phyloP scores from a whole-genome alignment of 1,284 basidiomycete genomes.

The Peniophora sp. region DNA sequence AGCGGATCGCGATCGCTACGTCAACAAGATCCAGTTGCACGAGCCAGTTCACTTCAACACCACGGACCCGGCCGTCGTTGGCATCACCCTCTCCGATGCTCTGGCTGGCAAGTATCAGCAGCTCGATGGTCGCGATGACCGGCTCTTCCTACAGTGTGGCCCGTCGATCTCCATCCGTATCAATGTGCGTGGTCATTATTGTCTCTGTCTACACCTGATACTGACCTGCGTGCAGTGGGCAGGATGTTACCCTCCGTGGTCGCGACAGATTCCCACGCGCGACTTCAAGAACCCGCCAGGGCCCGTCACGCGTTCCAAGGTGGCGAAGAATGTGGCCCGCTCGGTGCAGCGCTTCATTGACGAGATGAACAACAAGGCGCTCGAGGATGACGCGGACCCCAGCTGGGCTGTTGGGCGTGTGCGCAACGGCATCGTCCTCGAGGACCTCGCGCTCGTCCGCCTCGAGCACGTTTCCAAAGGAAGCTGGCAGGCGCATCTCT shows the following conservation, averaged over 20 bases:
- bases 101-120: constrained; percentile 32
- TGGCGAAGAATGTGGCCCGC: constrained; percentile 65
- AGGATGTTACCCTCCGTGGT: constrained; percentile 63
- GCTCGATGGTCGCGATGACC: constrained; percentile 45
- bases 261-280: constrained; percentile 68
- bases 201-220: constrained; percentile 5
- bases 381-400: constrained; percentile 53
- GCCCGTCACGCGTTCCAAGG: constrained; percentile 58
- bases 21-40: constrained; percentile 56
- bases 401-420: constrained; percentile 50
- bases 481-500: constrained; percentile 70
- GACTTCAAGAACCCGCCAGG: constrained; percentile 69
- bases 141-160: constrained; percentile 58
- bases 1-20: constrained; percentile 65
- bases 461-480: constrained; percentile 75
- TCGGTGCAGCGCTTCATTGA: constrained; percentile 29
- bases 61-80: constrained; percentile 41
- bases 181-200: constrained; percentile 34
- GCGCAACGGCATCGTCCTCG: constrained; percentile 42
- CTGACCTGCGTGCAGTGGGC: constrained; percentile 47
- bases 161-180: constrained; percentile 71
- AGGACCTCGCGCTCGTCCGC: constrained; percentile 61
- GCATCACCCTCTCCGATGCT: constrained; percentile 50
- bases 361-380: constrained; percentile 22
- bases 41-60: constrained; percentile 54